Evolutionary conservation across 495 filamentous ascomycete species (phyloP).

Genomic region (Thozetella sp.): DNA sequence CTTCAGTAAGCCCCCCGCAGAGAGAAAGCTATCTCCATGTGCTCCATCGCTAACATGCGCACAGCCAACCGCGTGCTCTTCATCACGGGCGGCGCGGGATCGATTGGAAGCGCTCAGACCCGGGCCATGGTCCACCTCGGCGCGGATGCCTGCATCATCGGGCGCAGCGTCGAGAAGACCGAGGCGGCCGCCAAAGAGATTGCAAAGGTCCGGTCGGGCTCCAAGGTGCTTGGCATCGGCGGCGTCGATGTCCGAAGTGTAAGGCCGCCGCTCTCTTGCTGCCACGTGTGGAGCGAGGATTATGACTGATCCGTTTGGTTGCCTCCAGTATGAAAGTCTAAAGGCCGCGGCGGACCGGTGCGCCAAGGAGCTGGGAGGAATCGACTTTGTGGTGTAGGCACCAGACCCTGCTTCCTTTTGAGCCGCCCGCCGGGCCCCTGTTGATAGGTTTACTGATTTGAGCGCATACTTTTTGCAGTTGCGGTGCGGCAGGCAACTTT

Average conservation of each 20-base stretch:
- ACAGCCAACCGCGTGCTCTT: constrained; percentile 88
- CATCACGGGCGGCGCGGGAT: constrained; percentile 92
- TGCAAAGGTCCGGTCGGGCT: constrained; percentile 70
- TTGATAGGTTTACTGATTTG: constrained; percentile 1
- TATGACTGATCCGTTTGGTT: constrained; percentile 9
- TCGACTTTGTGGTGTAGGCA: constrained; percentile 91
- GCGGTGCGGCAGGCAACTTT: constrained; percentile 96
- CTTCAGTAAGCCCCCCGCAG: constrained; percentile 58
- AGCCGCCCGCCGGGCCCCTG: too few relatives aligned
- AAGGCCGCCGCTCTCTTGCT: constrained; percentile 8
- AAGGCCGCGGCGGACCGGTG: constrained; percentile 76
- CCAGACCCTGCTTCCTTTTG: too few relatives aligned
- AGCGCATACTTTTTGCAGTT: constrained; percentile 49
- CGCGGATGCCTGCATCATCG: constrained; percentile 91
- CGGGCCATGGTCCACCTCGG: constrained; percentile 88
- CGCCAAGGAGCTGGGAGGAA: constrained; percentile 76
- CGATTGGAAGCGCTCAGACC: constrained; percentile 93
- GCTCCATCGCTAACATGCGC: constrained; percentile 7
- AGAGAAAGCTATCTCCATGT: not conserved
- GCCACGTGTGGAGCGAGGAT: constrained; percentile 9
- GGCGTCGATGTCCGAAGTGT: constrained; percentile 77
- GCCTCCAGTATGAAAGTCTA: constrained; percentile 60
- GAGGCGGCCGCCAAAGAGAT: constrained; percentile 79
- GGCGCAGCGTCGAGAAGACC: constrained; percentile 89
- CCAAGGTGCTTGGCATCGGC: constrained; percentile 85